Evolutionary conservation across 768 basidiomycete genomes (phyloP).

Genomic region (Epithele typhae): DNA sequence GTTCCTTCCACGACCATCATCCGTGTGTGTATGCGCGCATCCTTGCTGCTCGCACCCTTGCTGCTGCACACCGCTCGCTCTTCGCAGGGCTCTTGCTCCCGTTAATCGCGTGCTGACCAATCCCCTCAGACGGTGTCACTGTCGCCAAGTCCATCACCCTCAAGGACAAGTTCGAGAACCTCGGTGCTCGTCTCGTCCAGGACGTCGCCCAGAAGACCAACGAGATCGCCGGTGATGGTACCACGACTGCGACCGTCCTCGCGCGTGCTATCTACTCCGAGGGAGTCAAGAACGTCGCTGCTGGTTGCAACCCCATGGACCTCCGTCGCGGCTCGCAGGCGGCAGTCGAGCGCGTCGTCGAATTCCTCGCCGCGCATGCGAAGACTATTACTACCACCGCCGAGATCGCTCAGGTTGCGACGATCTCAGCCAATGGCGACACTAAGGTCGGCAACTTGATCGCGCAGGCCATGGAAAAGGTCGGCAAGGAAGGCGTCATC

Average conservation of each 20-base stretch:
- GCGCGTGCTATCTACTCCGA: constrained; percentile 97
- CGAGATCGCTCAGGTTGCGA: constrained; percentile 99
- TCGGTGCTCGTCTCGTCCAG: constrained; percentile 92
- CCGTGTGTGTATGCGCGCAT: too few relatives aligned
- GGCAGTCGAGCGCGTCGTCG: constrained; percentile 90
- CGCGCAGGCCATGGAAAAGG: constrained; percentile 99
- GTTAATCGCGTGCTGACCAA: neutral
- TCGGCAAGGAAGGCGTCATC: constrained; percentile 99
- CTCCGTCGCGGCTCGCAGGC: constrained; percentile 97
- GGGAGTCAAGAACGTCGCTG: constrained; percentile 98
- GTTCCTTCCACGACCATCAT: too few relatives aligned
- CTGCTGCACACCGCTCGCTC: too few relatives aligned
- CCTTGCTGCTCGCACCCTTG: too few relatives aligned
- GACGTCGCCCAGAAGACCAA: constrained; percentile 97
- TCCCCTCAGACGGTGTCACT: constrained; percentile 83
- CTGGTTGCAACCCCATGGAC: constrained; percentile 99
- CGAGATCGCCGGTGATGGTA: constrained; percentile 96
- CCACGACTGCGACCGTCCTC: constrained; percentile 95
- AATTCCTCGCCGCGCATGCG: constrained; percentile 83
- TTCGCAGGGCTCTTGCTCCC: too few relatives aligned
- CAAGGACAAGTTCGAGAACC: constrained; percentile 98
- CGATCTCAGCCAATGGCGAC: constrained; percentile 83
- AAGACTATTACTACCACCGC: constrained; percentile 95
- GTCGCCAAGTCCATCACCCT: constrained; percentile 93
- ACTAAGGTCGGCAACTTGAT: constrained; percentile 90